Conservation (phyloP, 345 rosid genomes). For the Cardamine chenopodiifolia region DNA sequence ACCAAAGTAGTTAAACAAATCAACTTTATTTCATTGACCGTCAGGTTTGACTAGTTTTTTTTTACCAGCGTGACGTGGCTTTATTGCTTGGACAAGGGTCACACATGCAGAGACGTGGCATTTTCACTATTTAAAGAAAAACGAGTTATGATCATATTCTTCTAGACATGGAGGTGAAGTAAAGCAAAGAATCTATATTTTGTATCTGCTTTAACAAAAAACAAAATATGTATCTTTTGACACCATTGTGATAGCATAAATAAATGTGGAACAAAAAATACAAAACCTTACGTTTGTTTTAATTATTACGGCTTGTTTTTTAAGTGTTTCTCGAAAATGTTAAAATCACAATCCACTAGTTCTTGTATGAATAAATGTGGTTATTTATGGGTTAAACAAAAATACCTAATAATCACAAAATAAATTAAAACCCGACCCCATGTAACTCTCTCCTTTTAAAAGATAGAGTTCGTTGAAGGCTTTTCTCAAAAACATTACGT, state of each 20-base stretch:
- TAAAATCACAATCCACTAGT: neutral
- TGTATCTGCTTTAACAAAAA: neutral
- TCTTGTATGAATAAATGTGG: conserved; percentile 20
- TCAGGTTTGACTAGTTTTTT: conserved; percentile 30
- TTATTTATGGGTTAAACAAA: conserved; percentile 28
- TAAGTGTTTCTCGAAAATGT: no score
- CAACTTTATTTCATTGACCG: neutral
- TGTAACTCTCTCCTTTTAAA: conserved; percentile 17
- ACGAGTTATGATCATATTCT: conserved; percentile 15
- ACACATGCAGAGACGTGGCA: conserved; percentile 12
- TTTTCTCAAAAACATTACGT: conserved; percentile 21
- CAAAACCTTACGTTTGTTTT: neutral
- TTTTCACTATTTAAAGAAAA: neutral
- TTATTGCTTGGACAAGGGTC: neutral
- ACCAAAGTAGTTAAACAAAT: neutral
- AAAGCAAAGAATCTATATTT: conserved; percentile 39
- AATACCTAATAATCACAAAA: neutral
- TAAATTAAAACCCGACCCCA: conserved; percentile 14
- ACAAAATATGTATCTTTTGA: neutral
- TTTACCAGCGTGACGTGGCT: conserved; percentile 13
- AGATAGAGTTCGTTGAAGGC: neutral
- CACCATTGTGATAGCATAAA: neutral
- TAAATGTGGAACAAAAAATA: neutral
- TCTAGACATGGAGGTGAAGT: conserved; percentile 30
- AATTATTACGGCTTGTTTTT: no score